Percentiles rank a stretch among this genome's conserved stretches.
Conservation (phyloP, 495 filamentous ascomycete genomes). For the Penicillium chermesinum region DNA sequence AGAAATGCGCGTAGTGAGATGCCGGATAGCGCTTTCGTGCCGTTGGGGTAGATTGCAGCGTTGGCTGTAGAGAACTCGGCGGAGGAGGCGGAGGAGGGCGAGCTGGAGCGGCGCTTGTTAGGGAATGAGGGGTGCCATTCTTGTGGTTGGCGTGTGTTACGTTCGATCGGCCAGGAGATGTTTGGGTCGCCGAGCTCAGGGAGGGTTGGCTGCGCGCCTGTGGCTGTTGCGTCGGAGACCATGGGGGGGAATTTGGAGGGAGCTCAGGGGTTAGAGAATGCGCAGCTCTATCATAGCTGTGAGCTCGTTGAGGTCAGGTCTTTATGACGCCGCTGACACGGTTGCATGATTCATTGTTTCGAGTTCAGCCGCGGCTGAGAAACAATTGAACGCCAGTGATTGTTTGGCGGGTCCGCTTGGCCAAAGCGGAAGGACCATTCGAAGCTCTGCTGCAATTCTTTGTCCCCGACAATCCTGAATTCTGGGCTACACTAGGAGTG, state of each 20-base stretch:
- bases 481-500: no score
- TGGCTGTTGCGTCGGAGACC: conserved; percentile 4
- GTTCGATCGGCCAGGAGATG: conserved; percentile 4
- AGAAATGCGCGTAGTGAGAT: conserved; percentile 72
- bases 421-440: no score
- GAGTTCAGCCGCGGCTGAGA: neutral
- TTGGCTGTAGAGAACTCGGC: conserved; percentile 15
- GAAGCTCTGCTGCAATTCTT: no score
- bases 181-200: conserved; percentile 6
- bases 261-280: neutral
- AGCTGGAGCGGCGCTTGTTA: conserved; percentile 7
- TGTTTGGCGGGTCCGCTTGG: conserved; percentile 1
- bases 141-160: neutral
- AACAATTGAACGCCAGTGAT: conserved; percentile 4
- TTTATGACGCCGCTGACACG: neutral
- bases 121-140: conserved; percentile 24
- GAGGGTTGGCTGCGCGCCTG: conserved; percentile 5
- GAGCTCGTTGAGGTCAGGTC: neutral
- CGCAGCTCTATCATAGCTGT: neutral
- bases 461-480: no score
- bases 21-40: conserved; percentile 66
- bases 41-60: conserved; percentile 45
- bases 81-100: conserved; percentile 7
- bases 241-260: neutral
- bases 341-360: neutral